Percentiles rank a stretch among this genome's conserved stretches.
Evolutionary conservation across 2,329 filamentous ascomycete genomes (phyloP).

Genomic region (Blastomyces percursus): DNA sequence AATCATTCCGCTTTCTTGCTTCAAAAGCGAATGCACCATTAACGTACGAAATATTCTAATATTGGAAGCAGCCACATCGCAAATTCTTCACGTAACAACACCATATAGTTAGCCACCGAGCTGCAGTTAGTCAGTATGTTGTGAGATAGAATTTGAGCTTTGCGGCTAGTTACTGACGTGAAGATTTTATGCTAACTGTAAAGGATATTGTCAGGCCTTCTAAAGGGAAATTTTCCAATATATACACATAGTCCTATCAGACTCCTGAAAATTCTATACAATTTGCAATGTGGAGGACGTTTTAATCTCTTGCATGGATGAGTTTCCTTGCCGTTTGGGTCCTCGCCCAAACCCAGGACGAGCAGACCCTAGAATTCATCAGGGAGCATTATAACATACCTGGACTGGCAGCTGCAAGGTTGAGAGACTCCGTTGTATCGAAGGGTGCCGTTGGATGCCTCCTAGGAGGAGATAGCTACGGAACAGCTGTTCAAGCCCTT

Average conservation of each 20-base stretch:
- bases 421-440: neutral
- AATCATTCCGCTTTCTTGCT: neutral
- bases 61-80: neutral
- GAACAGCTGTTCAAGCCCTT: slow-evolving; percentile 7
- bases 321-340: neutral
- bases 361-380: slow-evolving; percentile 4
- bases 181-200: neutral
- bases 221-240: neutral
- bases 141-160: neutral
- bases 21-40: neutral
- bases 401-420: slow-evolving; percentile 4
- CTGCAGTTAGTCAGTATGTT: neutral
- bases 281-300: neutral
- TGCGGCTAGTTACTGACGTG: neutral
- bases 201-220: neutral
- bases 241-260: neutral
- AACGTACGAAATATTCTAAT: neutral
- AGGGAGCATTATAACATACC: slow-evolving; percentile 5
- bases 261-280: neutral
- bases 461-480: slow-evolving; percentile 7
- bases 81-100: neutral
- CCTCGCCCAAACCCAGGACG: neutral
- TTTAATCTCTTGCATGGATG: neutral
- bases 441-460: slow-evolving; percentile 5
- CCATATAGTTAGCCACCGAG: neutral